Percentiles rank a stretch among this genome's conserved stretches.
Evolutionary conservation across 2,329 filamentous ascomycete genomes (phyloP).

Genomic region (Ophiostoma populinum): DNA sequence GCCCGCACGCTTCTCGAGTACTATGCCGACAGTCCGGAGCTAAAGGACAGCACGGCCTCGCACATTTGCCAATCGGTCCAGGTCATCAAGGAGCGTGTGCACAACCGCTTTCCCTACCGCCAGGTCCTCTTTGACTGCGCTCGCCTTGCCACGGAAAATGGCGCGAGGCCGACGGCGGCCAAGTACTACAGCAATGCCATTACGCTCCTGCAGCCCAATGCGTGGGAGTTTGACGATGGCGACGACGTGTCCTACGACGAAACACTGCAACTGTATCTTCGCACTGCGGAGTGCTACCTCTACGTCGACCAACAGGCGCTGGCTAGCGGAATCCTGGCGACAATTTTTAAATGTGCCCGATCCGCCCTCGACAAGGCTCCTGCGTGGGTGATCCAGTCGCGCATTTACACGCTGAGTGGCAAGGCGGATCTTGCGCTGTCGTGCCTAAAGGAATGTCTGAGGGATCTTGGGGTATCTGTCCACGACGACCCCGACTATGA

Average conservation of each 20-base stretch:
- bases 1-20: constrained; percentile 66
- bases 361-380: constrained; percentile 65
- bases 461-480: constrained; percentile 49
- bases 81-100: constrained; percentile 52
- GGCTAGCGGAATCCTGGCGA: constrained; percentile 49
- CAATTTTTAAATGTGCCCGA: constrained; percentile 52
- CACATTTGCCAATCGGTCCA: constrained; percentile 67
- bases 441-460: constrained; percentile 53
- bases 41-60: constrained; percentile 55
- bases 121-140: constrained; percentile 66
- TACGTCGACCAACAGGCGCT: constrained; percentile 56
- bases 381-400: constrained; percentile 67
- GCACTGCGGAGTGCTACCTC: constrained; percentile 67
- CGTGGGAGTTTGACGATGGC: constrained; percentile 54
- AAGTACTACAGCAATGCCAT: constrained; percentile 69
- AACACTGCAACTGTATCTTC: constrained; percentile 61
- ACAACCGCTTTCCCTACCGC: constrained; percentile 47
- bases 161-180: constrained; percentile 63
- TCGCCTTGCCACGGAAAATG: constrained; percentile 61
- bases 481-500: constrained; percentile 52
- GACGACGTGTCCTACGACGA: constrained; percentile 73
- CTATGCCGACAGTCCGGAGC: constrained; percentile 39
- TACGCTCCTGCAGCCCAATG: constrained; percentile 57
- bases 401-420: constrained; percentile 59
- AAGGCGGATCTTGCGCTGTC: constrained; percentile 52